phyloP scores from a whole-genome alignment of 331 rosid genomes.

The Saraca asoca region DNA sequence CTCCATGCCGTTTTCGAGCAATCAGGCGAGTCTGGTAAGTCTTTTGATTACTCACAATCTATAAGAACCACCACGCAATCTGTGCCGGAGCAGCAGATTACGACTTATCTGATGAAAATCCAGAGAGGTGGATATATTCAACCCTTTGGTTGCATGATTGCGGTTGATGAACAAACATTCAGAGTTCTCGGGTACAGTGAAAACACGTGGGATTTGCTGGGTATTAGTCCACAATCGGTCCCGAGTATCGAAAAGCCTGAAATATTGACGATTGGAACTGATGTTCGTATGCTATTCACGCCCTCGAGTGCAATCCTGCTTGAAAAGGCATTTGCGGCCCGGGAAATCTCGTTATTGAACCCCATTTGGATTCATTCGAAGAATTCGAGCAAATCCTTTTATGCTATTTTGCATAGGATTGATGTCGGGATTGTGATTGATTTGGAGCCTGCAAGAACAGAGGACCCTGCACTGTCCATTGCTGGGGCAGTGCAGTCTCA shows the following conservation, averaged over 20 bases:
- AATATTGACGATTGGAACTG: slow-evolving; percentile 49
- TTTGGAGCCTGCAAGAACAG: slow-evolving; percentile 83
- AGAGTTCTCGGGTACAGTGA: slow-evolving; percentile 49
- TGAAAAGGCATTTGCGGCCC: slow-evolving; percentile 74
- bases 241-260: slow-evolving; percentile 46
- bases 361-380: slow-evolving; percentile 90
- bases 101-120: slow-evolving; percentile 54
- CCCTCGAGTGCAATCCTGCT: slow-evolving; percentile 53
- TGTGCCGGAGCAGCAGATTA: slow-evolving; percentile 71
- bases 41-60: slow-evolving; percentile 65
- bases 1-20: slow-evolving; percentile 90
- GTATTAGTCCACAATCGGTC: slow-evolving; percentile 52
- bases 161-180: slow-evolving; percentile 45
- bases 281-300: slow-evolving; percentile 62
- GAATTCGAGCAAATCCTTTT: slow-evolving; percentile 75
- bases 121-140: slow-evolving; percentile 65
- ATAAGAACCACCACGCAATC: slow-evolving; percentile 42
- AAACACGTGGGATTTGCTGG: slow-evolving; percentile 53
- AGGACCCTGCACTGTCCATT: slow-evolving; percentile 91
- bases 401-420: slow-evolving; percentile 79
- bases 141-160: slow-evolving; percentile 61
- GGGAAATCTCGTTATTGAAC: slow-evolving; percentile 81
- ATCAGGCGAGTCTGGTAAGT: slow-evolving; percentile 71
- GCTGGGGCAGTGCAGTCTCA: slow-evolving; percentile 67
- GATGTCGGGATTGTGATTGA: slow-evolving; percentile 90